phyloP scores from a whole-genome alignment of 208 protist genomes.

The Leishmania guyanensis region DNA sequence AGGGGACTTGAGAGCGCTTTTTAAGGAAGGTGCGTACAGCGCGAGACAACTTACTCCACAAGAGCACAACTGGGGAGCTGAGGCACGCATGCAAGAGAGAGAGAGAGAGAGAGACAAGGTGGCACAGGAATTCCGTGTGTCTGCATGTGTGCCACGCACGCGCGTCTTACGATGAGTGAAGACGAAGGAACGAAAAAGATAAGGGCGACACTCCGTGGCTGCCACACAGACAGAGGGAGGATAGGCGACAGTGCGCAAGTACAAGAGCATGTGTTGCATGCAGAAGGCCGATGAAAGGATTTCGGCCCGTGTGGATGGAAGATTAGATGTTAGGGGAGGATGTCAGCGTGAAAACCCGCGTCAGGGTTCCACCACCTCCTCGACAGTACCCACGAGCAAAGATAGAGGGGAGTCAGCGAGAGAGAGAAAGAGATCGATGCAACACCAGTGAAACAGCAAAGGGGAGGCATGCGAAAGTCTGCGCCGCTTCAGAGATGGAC shows the following conservation, averaged over 20 bases:
- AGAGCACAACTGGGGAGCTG: background rate
- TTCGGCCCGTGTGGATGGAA: background rate
- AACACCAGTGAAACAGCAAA: background rate
- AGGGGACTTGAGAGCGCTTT: background rate
- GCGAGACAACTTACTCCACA: background rate
- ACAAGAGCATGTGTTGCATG: background rate
- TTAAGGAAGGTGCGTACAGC: background rate
- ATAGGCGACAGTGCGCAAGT: background rate
- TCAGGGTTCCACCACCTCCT: background rate
- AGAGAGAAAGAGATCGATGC: background rate
- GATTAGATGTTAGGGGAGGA: background rate
- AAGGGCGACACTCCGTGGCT: background rate
- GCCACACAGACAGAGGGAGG: background rate
- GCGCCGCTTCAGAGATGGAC: background rate
- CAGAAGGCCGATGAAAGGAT: background rate
- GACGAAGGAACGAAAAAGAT: background rate
- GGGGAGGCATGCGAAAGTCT: background rate
- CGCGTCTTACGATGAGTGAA: background rate
- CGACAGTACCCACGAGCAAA: too few relatives aligned
- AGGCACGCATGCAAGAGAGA: background rate
- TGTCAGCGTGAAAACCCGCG: background rate
- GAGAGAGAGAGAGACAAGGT: background rate
- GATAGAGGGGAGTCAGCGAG: background rate
- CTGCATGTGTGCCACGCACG: background rate
- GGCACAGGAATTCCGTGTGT: too few relatives aligned